Conservation (phyloP, 2,329 filamentous ascomycete genomes). For the Diplodia intermedia region DNA sequence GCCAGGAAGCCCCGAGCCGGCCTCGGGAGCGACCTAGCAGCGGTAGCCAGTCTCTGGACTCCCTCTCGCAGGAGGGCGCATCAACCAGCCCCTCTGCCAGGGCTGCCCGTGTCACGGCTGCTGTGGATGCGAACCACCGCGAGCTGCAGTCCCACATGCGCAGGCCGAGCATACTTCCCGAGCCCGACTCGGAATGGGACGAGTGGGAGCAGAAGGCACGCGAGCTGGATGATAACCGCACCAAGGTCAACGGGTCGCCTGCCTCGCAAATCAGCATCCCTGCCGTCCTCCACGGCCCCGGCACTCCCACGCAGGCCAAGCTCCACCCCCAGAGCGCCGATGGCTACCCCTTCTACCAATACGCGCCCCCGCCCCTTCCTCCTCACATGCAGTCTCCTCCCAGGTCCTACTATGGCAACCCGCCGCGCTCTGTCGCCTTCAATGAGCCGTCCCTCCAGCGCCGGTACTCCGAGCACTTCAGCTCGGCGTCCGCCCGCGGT, state of each 20-base stretch:
- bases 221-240: constrained; percentile 11
- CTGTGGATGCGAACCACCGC: constrained; percentile 12
- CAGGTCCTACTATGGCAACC: constrained; percentile 6
- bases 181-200: constrained; percentile 18
- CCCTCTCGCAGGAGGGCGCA: not conserved
- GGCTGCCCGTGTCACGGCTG: constrained; percentile 8
- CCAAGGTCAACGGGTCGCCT: constrained; percentile 17
- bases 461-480: constrained; percentile 22
- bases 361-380: constrained; percentile 13
- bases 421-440: constrained; percentile 10
- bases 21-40: constrained; percentile 11
- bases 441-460: constrained; percentile 9
- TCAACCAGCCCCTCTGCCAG: not conserved
- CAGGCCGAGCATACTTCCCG: constrained; percentile 14
- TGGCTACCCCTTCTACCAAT: constrained; percentile 22
- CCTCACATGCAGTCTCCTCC: constrained; percentile 10
- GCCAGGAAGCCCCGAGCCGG: not conserved
- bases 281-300: constrained; percentile 12
- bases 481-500: not conserved
- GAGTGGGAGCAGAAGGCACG: constrained; percentile 28
- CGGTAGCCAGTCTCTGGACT: constrained; percentile 13
- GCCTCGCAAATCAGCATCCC: constrained; percentile 21
- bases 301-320: constrained; percentile 20
- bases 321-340: constrained; percentile 6
- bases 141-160: constrained; percentile 13